phyloP scores from a whole-genome alignment of 306 rosid species.

The Trifolium subterraneum region DNA sequence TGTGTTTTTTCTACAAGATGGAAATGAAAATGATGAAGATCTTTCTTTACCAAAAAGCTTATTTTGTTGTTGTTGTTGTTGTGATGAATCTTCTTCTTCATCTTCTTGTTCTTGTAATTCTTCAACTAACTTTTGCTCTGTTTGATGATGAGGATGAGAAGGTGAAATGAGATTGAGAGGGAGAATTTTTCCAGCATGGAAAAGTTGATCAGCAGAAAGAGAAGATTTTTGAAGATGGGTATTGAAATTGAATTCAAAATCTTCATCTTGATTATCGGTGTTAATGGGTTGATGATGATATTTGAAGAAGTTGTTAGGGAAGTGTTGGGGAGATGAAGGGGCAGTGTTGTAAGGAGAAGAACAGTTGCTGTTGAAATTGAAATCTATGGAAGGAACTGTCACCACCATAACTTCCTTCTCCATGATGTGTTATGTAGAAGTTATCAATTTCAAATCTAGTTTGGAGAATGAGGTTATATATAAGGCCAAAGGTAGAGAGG shows the following conservation, averaged over 20 bases:
- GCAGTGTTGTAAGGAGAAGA: constrained; percentile 84
- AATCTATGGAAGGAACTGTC: constrained; percentile 48
- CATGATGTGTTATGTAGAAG: constrained; percentile 1
- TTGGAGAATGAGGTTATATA: constrained; percentile 26
- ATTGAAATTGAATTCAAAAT: constrained; percentile 71
- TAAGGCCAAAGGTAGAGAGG: not conserved
- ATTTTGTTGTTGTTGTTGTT: constrained; percentile 22
- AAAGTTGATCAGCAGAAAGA: constrained; percentile 79
- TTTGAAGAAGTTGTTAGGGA: constrained; percentile 63
- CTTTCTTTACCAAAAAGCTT: constrained; percentile 46
- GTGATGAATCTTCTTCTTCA: no score
- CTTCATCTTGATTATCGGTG: constrained; percentile 18
- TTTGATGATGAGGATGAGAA: constrained; percentile 11
- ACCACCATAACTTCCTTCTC: constrained; percentile 48
- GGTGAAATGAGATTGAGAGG: constrained; percentile 51
- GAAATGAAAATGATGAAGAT: constrained; percentile 30
- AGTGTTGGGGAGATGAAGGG: constrained; percentile 74
- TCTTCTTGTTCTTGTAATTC: not conserved
- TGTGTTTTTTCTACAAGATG: constrained; percentile 39
- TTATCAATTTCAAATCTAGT: constrained; percentile 14
- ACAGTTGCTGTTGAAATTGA: constrained; percentile 67
- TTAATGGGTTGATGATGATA: constrained; percentile 35
- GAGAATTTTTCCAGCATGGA: constrained; percentile 71
- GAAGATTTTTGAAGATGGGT: constrained; percentile 55
- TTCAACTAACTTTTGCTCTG: not conserved